Base-by-base conservation (phyloP, 805 yeast genomes). In the Nakazawaea wyomingensis region DNA sequence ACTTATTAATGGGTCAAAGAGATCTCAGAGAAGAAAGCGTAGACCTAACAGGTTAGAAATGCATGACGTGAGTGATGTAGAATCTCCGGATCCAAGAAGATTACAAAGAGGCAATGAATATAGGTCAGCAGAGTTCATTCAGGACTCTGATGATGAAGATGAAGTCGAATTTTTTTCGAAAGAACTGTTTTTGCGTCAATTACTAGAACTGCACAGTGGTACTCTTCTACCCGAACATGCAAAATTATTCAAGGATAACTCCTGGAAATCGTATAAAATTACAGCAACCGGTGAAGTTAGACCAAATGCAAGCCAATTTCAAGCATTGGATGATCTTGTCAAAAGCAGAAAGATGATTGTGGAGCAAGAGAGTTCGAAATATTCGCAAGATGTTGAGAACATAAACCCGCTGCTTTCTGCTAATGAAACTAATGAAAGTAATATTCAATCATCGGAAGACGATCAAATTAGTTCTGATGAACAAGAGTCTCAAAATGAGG, bases 91-190 rank as follows among this genome's bases (percentile, higher is more conserved):
- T 19, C 50, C 48, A 28, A 30, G 28, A 10, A 34, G 22, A 21
- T 29, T 40, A 7, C 13, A 26, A 34, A 16, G 39, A 26, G 16
- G 35, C 9, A 21, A 46, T 37, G 51, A 43, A 4, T 53, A 60
- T 39, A 66, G 72, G 34, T 81, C 88, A 1, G 61, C 80, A 4
- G 79, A 73, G 43, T 73, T 61, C 49, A 72, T 82, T 36, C 65
- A 65, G 39, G 82, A 74, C 41, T 78, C 85, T 2, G 86, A 80
- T 52, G 77, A 68, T 11, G 86, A 78, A 37, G 65, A 66, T 32
- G 76, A 71, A 40, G 55, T 53, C 3, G 68, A 52, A 24, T 82
- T 82, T 54, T 82, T 74, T 54, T 78, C 60, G 34, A 68, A 76
- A 45, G 90, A 83, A 35, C 37, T 30, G 24, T 38, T 44, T 19